These are phyloP conservation scores for Bombardia bombarda DNA, from an alignment of 495 filamentous ascomycete genomes.

Conservation along the genomic window DNA sequence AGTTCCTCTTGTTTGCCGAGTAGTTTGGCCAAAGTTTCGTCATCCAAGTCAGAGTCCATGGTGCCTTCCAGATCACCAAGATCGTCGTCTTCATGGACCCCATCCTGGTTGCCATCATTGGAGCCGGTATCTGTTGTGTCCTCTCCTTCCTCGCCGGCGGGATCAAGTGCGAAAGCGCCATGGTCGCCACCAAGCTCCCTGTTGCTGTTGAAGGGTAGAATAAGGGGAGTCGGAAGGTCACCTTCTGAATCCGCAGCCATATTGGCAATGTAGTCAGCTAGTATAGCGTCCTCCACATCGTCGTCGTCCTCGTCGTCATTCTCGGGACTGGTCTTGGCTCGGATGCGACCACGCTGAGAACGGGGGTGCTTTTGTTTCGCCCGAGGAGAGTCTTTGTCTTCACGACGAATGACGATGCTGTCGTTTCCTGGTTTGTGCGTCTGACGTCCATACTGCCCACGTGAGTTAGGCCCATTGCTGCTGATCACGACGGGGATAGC, in stretches of 20 bases:
- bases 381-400: not conserved
- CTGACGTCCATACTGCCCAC: too few species aligned
- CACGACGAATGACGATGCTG: not conserved
- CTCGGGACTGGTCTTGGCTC: not conserved
- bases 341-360: not conserved
- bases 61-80: constrained; percentile 25
- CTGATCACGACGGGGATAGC: not conserved
- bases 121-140: not conserved
- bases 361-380: not conserved
- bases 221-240: constrained; percentile 15
- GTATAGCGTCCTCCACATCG: constrained; percentile 50
- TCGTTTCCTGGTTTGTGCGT: too few species aligned
- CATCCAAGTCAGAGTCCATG: constrained; percentile 38
- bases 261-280: constrained; percentile 75
- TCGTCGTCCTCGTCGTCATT: constrained; percentile 20
- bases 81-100: constrained; percentile 17
- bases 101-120: constrained; percentile 24
- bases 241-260: constrained; percentile 39
- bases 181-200: constrained; percentile 43
- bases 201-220: constrained; percentile 19
- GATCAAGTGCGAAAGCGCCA: constrained; percentile 14
- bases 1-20: constrained; percentile 61
- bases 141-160: not conserved
- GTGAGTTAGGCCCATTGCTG: too few species aligned
- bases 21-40: constrained; percentile 52